Evolutionary conservation across 306 rosid genomes (phyloP).

Genomic region (Vigna trinervia): DNA sequence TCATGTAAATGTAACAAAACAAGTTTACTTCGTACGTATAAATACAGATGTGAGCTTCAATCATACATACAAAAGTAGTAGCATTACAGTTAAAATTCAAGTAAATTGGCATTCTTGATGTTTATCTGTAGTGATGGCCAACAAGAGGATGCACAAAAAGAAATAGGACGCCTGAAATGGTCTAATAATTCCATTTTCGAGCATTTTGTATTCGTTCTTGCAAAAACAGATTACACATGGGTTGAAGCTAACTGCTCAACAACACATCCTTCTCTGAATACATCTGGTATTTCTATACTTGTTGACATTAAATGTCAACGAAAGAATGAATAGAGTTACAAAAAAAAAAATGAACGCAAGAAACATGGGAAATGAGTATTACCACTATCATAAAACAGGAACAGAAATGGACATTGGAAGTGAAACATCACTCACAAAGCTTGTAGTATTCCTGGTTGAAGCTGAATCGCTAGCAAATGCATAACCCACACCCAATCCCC

Average conservation of each 20-base stretch:
- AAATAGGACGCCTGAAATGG: constrained; percentile 30
- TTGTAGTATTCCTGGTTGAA: constrained; percentile 65
- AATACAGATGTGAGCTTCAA: neutral
- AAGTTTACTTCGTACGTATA: neutral
- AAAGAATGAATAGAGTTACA: constrained; percentile 72
- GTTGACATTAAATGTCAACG: constrained; percentile 66
- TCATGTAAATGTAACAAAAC: neutral
- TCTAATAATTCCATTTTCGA: constrained; percentile 36
- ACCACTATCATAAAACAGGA: constrained; percentile 78
- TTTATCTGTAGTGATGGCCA: constrained; percentile 26
- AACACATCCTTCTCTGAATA: constrained; percentile 40
- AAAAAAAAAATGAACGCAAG: constrained; percentile 51
- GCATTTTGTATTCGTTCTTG: constrained; percentile 41
- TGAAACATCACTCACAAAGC: constrained; percentile 68
- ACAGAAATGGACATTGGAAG: constrained; percentile 76
- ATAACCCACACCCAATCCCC: constrained; percentile 79
- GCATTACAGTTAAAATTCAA: neutral
- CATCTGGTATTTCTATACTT: constrained; percentile 54
- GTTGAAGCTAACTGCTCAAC: constrained; percentile 51
- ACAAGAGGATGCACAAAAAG: neutral
- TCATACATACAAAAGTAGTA: neutral
- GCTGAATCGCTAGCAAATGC: constrained; percentile 69
- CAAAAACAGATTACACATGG: constrained; percentile 40
- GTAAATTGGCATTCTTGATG: constrained; percentile 2
- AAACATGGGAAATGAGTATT: constrained; percentile 43